These are phyloP conservation scores for Phytophthora sp. DNA, from an alignment of 352 stramenopile species.

Conservation along the genomic window DNA sequence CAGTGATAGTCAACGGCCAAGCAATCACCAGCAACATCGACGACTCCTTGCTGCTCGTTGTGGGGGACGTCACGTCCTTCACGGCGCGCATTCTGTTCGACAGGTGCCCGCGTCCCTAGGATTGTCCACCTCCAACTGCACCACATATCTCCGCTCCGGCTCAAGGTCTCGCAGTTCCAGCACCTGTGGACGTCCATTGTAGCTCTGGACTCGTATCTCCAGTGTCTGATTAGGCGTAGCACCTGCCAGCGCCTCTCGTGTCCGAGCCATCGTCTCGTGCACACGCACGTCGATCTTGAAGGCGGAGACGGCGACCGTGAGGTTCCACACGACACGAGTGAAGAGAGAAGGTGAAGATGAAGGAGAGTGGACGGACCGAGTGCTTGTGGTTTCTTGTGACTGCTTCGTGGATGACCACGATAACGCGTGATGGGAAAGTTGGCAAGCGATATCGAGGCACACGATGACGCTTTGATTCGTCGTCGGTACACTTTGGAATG, in stretches of 20 bases:
- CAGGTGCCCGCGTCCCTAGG: background rate
- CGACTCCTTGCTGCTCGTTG: constrained; percentile 47
- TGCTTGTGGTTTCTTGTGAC: constrained; percentile 65
- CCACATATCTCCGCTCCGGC: constrained; percentile 34
- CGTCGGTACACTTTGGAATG: constrained; percentile 55
- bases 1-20: background rate
- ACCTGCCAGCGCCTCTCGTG: constrained; percentile 39
- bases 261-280: constrained; percentile 48
- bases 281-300: constrained; percentile 20
- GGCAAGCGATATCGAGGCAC: constrained; percentile 40
- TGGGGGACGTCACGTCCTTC: constrained; percentile 55
- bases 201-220: background rate
- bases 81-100: constrained; percentile 61
- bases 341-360: background rate
- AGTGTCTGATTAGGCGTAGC: background rate
- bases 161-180: background rate
- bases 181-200: constrained; percentile 10
- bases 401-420: constrained; percentile 66
- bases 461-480: constrained; percentile 33
- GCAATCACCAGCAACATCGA: constrained; percentile 10
- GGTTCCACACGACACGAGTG: constrained; percentile 37
- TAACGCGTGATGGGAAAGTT: constrained; percentile 50
- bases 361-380: constrained; percentile 10
- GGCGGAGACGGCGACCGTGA: constrained; percentile 23
- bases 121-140: constrained; percentile 28